Percentiles rank a stretch among this genome's conserved stretches.
Evolutionary conservation across 306 rosid genomes (phyloP).

Genomic region (Adenanthera pavonina): DNA sequence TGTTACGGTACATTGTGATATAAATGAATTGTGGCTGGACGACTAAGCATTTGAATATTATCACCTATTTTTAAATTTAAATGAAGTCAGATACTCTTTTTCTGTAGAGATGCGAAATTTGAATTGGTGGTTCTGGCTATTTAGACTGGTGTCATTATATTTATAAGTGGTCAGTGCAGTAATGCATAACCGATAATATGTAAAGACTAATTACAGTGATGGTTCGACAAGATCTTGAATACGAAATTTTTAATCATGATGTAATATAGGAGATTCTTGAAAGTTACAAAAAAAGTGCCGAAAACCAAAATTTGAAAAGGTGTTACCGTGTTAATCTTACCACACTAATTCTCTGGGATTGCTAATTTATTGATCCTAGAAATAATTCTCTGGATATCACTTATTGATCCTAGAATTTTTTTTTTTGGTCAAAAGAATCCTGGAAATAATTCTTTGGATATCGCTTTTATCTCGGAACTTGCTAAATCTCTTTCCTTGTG

Average conservation of each 20-base stretch:
- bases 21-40: background rate
- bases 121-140: background rate
- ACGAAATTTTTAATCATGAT: background rate
- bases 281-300: background rate
- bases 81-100: background rate
- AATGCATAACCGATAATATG: background rate
- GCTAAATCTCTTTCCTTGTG: conserved; percentile 6
- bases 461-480: background rate
- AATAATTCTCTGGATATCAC: too few relatives aligned
- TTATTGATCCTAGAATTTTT: too few relatives aligned
- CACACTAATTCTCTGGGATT: too few relatives aligned
- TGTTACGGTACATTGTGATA: background rate
- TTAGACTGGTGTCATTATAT: background rate
- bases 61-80: background rate
- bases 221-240: background rate
- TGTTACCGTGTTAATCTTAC: background rate
- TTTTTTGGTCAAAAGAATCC: background rate
- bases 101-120: background rate
- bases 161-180: background rate
- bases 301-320: background rate
- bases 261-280: background rate
- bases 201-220: background rate
- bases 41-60: background rate
- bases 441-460: background rate
- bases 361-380: too few relatives aligned